phyloP scores from a whole-genome alignment of 768 basidiomycete species.

The Termitomyces eurrhizus region DNA sequence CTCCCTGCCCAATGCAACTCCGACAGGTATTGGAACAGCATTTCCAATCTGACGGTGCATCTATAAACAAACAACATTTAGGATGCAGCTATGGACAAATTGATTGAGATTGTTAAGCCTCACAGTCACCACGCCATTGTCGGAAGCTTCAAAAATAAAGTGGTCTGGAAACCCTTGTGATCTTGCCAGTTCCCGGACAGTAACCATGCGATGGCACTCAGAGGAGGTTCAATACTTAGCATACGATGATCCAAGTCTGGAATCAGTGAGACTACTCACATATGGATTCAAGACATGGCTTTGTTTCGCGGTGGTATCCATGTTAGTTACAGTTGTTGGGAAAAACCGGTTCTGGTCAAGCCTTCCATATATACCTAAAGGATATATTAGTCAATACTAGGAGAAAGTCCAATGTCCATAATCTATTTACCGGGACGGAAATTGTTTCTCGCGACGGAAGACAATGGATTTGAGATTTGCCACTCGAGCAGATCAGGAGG shows the following conservation, averaged over 20 bases:
- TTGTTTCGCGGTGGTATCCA: constrained; percentile 79
- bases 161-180: constrained; percentile 81
- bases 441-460: constrained; percentile 47
- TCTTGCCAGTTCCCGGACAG: constrained; percentile 72
- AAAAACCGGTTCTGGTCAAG: constrained; percentile 55
- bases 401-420: neutral
- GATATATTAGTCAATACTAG: neutral
- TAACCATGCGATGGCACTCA: constrained; percentile 68
- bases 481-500: constrained; percentile 49
- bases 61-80: constrained; percentile 28
- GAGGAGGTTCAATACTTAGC: neutral
- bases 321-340: constrained; percentile 73
- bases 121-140: constrained; percentile 58
- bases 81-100: neutral
- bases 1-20: constrained; percentile 60
- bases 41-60: constrained; percentile 83
- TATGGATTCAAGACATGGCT: constrained; percentile 63
- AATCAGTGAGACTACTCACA: constrained; percentile 31
- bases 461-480: constrained; percentile 56
- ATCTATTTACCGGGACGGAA: constrained; percentile 44
- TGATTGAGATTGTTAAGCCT: constrained; percentile 26
- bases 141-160: constrained; percentile 56
- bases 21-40: constrained; percentile 68
- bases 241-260: neutral
- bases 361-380: constrained; percentile 49